A percentile compares a stretch with the other conserved stretches of the same genome.
Evolutionary conservation across 345 rosid species (phyloP).

Genomic region (Acer yangbiense): DNA sequence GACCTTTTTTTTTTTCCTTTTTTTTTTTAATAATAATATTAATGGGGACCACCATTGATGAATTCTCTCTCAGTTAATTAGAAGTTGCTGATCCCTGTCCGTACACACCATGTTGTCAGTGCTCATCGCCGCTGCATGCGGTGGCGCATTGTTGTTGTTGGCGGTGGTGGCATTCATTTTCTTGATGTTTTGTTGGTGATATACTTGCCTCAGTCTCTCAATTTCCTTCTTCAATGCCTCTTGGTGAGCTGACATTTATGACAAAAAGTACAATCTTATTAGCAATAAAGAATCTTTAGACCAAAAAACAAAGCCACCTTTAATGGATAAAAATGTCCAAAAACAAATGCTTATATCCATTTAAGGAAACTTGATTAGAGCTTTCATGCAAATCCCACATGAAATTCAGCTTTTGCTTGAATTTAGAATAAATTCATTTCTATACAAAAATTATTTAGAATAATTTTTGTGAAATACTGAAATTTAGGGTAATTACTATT

Average conservation of each 20-base stretch:
- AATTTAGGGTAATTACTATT: too few relatives aligned
- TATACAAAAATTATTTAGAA: too few relatives aligned
- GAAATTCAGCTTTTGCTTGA: background rate
- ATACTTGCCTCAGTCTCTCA: conserved; percentile 61
- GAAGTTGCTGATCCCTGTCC: conserved; percentile 20
- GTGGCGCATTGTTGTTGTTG: conserved; percentile 19
- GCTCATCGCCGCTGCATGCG: background rate
- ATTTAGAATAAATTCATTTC: too few relatives aligned
- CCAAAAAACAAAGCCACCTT: background rate
- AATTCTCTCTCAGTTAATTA: background rate
- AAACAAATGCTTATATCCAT: background rate
- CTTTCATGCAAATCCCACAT: background rate
- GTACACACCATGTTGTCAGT: conserved; percentile 14
- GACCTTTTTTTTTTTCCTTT: background rate
- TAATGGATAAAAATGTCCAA: background rate
- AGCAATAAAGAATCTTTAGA: background rate
- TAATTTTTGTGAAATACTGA: too few relatives aligned
- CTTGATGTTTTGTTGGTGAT: conserved; percentile 52
- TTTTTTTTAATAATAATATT: background rate
- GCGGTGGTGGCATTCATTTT: conserved; percentile 31
- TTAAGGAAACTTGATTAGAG: background rate
- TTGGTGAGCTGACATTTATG: conserved; percentile 58
- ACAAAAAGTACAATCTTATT: background rate
- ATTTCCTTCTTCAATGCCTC: conserved; percentile 70
- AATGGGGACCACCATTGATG: conserved; percentile 1